These are phyloP conservation scores for Botrytis paeoniae DNA, from an alignment of 2,329 filamentous ascomycete species.

Conservation along the genomic window DNA sequence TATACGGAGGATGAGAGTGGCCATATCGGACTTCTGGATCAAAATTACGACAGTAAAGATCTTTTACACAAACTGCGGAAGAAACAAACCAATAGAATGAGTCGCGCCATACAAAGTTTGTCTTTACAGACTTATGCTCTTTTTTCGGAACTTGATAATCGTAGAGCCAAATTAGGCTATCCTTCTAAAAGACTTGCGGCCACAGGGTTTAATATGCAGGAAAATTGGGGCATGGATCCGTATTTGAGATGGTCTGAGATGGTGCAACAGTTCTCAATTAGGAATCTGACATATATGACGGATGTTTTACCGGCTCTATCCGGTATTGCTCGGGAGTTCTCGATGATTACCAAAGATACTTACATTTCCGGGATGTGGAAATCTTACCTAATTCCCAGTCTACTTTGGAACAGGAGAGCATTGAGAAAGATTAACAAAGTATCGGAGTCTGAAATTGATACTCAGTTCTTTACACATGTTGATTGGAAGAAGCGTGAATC, in stretches of 20 bases:
- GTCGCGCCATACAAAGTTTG: conserved; percentile 8
- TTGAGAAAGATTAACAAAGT: neutral
- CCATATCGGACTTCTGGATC: conserved; percentile 17
- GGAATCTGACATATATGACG: conserved; percentile 18
- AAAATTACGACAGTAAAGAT: conserved; percentile 23
- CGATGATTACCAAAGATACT: conserved; percentile 20
- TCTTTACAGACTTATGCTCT: neutral
- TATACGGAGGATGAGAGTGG: conserved; percentile 19
- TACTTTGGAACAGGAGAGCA: conserved; percentile 18
- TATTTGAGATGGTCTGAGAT: conserved; percentile 22
- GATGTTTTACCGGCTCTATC: conserved; percentile 21
- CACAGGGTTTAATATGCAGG: conserved; percentile 10
- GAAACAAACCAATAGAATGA: conserved; percentile 4
- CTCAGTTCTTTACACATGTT: conserved; percentile 8
- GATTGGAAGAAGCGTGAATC: conserved; percentile 15
- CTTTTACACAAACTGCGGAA: conserved; percentile 20
- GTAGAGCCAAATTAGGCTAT: conserved; percentile 6
- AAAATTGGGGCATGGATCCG: conserved; percentile 17
- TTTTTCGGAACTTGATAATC: conserved; percentile 1
- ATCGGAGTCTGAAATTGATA: neutral
- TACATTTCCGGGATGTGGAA: conserved; percentile 22
- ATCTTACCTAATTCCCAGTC: conserved; percentile 14
- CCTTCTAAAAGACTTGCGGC: neutral
- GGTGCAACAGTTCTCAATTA: conserved; percentile 14
- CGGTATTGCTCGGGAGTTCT: conserved; percentile 20